phyloP scores from a whole-genome alignment of 768 basidiomycete species.

The Pisolithus orientalis region DNA sequence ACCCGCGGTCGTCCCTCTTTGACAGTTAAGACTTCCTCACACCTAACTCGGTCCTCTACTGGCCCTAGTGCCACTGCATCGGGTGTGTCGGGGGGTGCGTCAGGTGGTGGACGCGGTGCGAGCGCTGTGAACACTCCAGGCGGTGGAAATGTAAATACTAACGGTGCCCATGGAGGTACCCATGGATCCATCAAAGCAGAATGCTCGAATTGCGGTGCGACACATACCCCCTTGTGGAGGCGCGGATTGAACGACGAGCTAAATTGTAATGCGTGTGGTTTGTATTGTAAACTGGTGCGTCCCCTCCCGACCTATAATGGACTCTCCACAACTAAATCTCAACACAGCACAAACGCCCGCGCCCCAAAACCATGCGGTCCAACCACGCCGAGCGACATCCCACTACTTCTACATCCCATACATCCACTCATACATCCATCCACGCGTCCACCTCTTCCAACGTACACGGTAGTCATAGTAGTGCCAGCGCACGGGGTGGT shows the following conservation, averaged over 20 bases:
- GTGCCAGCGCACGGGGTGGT: too few species aligned
- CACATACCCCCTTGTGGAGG: conserved; percentile 84
- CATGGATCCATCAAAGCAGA: conserved; percentile 69
- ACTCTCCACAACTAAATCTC: background rate
- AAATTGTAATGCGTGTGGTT: conserved; percentile 84
- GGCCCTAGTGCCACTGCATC: conserved; percentile 65
- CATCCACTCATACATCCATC: too few species aligned
- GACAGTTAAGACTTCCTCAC: conserved; percentile 48
- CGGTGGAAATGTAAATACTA: conserved; percentile 17
- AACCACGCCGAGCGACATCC: conserved; percentile 55
- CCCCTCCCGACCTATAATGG: background rate
- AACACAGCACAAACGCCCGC: conserved; percentile 74
- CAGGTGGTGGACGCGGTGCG: too few species aligned
- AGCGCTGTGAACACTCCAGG: too few species aligned
- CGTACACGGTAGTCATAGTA: too few species aligned
- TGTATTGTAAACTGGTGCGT: conserved; percentile 81
- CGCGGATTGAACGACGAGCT: conserved; percentile 83
- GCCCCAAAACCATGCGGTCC: conserved; percentile 83
- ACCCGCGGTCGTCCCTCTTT: conserved; percentile 53
- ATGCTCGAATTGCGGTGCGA: conserved; percentile 85
- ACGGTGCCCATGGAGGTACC: conserved; percentile 47
- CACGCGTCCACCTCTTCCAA: too few species aligned
- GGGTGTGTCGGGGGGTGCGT: conserved; percentile 35
- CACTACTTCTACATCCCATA: conserved; percentile 9
- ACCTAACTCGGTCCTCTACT: conserved; percentile 40